phyloP scores from a whole-genome alignment of 495 filamentous ascomycete genomes.

The Aspergillus hancockii region DNA sequence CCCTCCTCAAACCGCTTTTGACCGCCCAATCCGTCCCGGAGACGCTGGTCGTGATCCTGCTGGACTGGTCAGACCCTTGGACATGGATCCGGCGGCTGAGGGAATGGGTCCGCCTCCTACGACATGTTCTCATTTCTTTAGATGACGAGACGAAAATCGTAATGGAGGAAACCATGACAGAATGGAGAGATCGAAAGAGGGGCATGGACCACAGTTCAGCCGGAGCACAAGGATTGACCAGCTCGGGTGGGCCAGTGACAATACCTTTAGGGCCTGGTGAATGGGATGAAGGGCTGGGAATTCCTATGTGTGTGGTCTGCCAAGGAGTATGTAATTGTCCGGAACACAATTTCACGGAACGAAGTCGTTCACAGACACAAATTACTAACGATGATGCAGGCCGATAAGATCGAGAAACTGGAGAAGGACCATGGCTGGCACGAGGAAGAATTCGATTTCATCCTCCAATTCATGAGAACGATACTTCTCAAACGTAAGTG shows the following conservation, averaged over 20 bases:
- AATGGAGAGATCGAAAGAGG: constrained; percentile 54
- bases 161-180: constrained; percentile 79
- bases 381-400: constrained; percentile 51
- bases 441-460: constrained; percentile 90
- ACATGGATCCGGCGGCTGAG: constrained; percentile 84
- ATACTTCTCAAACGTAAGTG: constrained; percentile 79
- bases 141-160: constrained; percentile 75
- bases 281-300: constrained; percentile 87
- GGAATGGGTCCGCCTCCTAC: constrained; percentile 82
- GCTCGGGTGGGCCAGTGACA: constrained; percentile 52
- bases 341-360: background rate
- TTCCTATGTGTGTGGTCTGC: constrained; percentile 90
- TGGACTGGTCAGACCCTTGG: constrained; percentile 94
- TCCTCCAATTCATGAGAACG: constrained; percentile 84
- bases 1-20: constrained; percentile 80
- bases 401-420: constrained; percentile 83
- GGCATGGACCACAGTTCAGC: constrained; percentile 40
- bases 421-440: constrained; percentile 89
- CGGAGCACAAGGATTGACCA: constrained; percentile 51
- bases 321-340: constrained; percentile 70
- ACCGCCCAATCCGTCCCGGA: constrained; percentile 84
- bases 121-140: constrained; percentile 71
- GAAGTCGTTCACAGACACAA: background rate
- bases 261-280: constrained; percentile 86
- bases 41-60: constrained; percentile 81